These are phyloP conservation scores for Ramaria sp. DNA, from an alignment of 768 basidiomycete genomes.

Conservation along the genomic window DNA sequence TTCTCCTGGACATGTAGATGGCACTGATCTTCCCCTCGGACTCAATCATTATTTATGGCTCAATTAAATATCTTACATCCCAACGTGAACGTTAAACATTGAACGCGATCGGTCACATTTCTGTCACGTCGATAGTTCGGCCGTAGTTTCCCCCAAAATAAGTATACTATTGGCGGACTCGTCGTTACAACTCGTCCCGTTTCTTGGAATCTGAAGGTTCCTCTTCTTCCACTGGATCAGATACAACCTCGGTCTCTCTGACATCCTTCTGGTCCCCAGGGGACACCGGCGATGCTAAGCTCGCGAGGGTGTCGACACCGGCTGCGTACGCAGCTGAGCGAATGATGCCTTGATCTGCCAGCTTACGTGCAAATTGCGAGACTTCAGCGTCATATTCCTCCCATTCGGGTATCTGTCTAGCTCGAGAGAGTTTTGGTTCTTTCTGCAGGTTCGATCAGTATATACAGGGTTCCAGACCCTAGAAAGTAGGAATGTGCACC, in stretches of 20 bases:
- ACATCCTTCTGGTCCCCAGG: not conserved
- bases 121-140: not conserved
- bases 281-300: slow-evolving; percentile 20
- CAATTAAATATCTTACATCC: too few species aligned
- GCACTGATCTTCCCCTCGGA: too few species aligned
- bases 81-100: not conserved
- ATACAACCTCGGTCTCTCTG: not conserved
- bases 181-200: not conserved
- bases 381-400: slow-evolving; percentile 90
- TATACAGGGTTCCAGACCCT: not conserved
- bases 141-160: not conserved
- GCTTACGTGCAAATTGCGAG: slow-evolving; percentile 62
- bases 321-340: slow-evolving; percentile 56
- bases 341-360: slow-evolving; percentile 63
- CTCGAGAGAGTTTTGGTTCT: slow-evolving; percentile 91
- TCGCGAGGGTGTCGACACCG: slow-evolving; percentile 59
- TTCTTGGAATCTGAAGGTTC: not conserved
- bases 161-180: not conserved
- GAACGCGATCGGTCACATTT: not conserved
- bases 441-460: slow-evolving; percentile 44
- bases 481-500: slow-evolving; percentile 33
- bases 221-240: not conserved
- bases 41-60: too few species aligned
- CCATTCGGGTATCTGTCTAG: slow-evolving; percentile 96
- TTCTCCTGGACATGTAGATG: too few species aligned